phyloP scores from a whole-genome alignment of 1,139 yeast species.

The Suhomyces bribrorum region DNA sequence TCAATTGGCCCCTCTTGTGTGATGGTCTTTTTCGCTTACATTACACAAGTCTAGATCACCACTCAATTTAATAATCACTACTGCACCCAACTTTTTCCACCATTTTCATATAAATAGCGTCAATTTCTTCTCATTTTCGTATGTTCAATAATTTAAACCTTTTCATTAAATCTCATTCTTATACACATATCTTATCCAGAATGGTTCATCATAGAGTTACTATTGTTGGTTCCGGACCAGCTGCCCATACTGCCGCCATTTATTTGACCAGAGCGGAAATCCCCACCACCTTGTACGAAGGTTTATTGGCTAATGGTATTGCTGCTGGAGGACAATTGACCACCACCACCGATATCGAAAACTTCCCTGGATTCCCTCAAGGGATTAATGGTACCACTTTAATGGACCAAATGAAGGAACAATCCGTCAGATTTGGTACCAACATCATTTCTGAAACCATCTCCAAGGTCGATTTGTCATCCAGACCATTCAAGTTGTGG shows the following conservation, averaged over 20 bases:
- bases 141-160: not conserved
- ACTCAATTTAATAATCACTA: conserved; percentile 9
- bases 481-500: conserved; percentile 94
- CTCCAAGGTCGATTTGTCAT: conserved; percentile 82
- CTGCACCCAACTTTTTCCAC: conserved; percentile 1
- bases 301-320: conserved; percentile 94
- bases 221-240: conserved; percentile 97
- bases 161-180: not conserved
- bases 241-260: conserved; percentile 99
- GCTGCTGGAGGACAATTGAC: conserved; percentile 99
- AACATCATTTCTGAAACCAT: conserved; percentile 92
- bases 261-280: conserved; percentile 95
- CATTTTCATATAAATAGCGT: conserved; percentile 1
- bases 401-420: conserved; percentile 93
- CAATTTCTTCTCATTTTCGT: not conserved
- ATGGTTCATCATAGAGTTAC: conserved; percentile 89
- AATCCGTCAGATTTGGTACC: conserved; percentile 85
- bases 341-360: conserved; percentile 95
- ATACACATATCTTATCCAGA: conserved; percentile 26
- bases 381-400: conserved; percentile 87
- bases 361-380: conserved; percentile 97
- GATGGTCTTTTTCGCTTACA: not conserved
- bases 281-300: conserved; percentile 91
- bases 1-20: not conserved
- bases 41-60: conserved; percentile 11